phyloP scores from a whole-genome alignment of 2,329 filamentous ascomycete genomes.

The Sarocladium kiliense region DNA sequence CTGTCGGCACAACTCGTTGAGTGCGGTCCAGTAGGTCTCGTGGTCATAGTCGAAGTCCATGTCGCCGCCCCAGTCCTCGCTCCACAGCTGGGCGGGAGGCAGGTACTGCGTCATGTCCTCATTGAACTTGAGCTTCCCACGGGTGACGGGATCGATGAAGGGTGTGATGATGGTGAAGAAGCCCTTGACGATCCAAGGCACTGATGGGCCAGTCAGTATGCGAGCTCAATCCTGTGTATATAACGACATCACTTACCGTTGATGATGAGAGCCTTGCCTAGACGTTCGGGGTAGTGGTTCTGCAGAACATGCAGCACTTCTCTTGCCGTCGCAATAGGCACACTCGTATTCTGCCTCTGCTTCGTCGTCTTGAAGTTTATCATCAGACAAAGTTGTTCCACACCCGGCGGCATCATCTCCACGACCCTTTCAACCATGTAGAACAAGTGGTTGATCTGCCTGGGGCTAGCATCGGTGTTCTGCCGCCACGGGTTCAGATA shows the following conservation, averaged over 20 bases:
- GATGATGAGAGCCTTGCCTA: slow-evolving; percentile 83
- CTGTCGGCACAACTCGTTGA: slow-evolving; percentile 65
- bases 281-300: slow-evolving; percentile 88
- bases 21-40: slow-evolving; percentile 78
- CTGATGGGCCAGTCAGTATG: slow-evolving; percentile 33
- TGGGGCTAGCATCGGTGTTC: slow-evolving; percentile 81
- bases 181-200: slow-evolving; percentile 84
- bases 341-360: slow-evolving; percentile 65
- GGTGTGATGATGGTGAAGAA: slow-evolving; percentile 97
- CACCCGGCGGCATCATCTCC: slow-evolving; percentile 79
- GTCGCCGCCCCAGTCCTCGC: slow-evolving; percentile 66
- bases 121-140: slow-evolving; percentile 96
- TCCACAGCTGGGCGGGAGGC: slow-evolving; percentile 76
- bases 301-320: slow-evolving; percentile 89
- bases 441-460: slow-evolving; percentile 89
- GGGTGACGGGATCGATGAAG: slow-evolving; percentile 92
- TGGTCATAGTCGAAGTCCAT: slow-evolving; percentile 93
- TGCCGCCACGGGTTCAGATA: slow-evolving; percentile 87
- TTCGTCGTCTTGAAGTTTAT: slow-evolving; percentile 88
- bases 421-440: slow-evolving; percentile 92
- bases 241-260: slow-evolving; percentile 55
- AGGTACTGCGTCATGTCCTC: slow-evolving; percentile 82
- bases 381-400: slow-evolving; percentile 80
- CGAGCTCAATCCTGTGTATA: background rate
- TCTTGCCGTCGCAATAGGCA: slow-evolving; percentile 69